Base-by-base conservation (phyloP, 1,284 basidiomycete genomes). In the Cystobasidium slooffiae region DNA sequence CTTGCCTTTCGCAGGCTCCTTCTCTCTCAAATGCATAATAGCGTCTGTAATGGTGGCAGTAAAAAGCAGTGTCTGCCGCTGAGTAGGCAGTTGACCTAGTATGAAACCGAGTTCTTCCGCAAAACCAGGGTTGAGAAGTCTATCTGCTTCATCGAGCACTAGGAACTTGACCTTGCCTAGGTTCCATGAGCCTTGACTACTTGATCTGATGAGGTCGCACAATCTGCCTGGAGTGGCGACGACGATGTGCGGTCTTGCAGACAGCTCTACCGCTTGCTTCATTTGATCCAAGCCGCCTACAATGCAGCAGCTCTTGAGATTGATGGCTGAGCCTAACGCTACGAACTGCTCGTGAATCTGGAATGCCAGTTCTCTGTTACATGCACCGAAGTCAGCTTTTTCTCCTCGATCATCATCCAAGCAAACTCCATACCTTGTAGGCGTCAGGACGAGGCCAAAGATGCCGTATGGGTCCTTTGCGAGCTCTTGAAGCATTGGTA, bases 281-380 rank as follows among this genome's bases (percentile, higher is more conserved):
- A 97, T 94, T 91, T 97, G 97, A 80, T 99, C 97, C 93, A 99
- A 95, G 3, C 97, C 97, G 9, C 97, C 97, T 2, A 99, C 93
- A 22, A 99, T 86, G 2, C 98, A 92, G 8, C 91, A 88, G 20
- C 94, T 97, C 31, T 88, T 88, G 64, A 94, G 83, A 78, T 90
- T 92, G 65, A 96, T 83, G 2, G 92, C 86, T 37, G 88, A 86
- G 24, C 96, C 97, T 0, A 99, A 86, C 0, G 95, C 95, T 0
- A 91, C 88, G 81, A 99, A 97, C 82, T 99, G 96, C 79, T 98
- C 95, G 0, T 93, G 88, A 73, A 99, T 93, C 82, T 99, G 96
- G 81, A 97, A 97, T 0, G 95, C 97, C 9, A 99, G 86, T 82
- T 99, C 96, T 75, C 96, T 95, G 77, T 24, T 46, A 49, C 55